Evolutionary conservation across 257 asterid species (phyloP), one percentile per base, ranked within the genome.

Genomic region (Ophiorrhiza pumila): DNA sequence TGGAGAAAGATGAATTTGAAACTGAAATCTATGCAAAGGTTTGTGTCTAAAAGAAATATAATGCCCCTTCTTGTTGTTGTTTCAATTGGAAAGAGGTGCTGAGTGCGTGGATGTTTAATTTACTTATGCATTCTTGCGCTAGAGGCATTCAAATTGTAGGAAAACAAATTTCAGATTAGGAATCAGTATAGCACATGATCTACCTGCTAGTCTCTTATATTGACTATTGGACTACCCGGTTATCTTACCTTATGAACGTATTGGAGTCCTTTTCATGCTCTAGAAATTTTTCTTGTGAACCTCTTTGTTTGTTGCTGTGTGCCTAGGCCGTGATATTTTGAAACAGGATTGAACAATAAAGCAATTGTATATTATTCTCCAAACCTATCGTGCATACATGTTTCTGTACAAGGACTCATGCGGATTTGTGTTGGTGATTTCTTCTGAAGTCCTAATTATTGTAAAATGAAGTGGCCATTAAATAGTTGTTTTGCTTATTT

Each of bases 21-120:
- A 76, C 85, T 37, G 95, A 88, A 87, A 83, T 83, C 69, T 94
- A 89, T 60, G 87, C 89, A 55, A 91, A 94, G 95, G 98, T 88
- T 58, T 32, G 78, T 47, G 45, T 43, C 15, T 71, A 57, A 42
- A 73, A 14, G 7, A 52, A 27, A 22, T 61, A 63, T 29, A 71
- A 3, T 13, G 14, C 64, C 20, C 17, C 61, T 42, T 68, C 27
- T 68, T 57, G 20, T 55, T 73, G 49, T 31, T 68, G 41, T 67
- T 18, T 18, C 52, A 35, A 47, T 27, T 69, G 25, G 15, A 34
- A 47, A 41, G 53, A 39, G 65, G 59, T 56, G 42, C 23, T 65
- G 14, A 17, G 61, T 18, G 47, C 39, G 0, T 53, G 22, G 25
- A 7, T 0, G 0, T 37, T 45, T 14, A 10, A 17, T 3, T 50